phyloP scores from a whole-genome alignment of 352 stramenopile species.

The Phytophthora brassicae region DNA sequence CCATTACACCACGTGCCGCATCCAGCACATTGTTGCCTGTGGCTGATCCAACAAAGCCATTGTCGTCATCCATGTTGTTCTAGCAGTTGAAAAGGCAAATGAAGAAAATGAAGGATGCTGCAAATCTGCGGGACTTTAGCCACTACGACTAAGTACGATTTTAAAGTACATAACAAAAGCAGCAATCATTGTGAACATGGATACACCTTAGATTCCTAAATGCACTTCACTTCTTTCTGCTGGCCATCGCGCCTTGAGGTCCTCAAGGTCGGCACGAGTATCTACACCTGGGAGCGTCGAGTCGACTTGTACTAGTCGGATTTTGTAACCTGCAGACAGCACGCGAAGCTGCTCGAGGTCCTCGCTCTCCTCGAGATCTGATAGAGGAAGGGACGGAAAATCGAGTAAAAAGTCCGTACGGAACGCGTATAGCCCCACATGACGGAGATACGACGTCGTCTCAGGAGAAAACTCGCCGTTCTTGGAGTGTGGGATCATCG shows the following conservation, averaged over 20 bases:
- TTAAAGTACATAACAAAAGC: not conserved
- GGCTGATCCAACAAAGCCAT: constrained; percentile 31
- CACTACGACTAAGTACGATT: constrained; percentile 12
- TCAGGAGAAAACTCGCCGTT: constrained; percentile 51
- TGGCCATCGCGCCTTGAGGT: constrained; percentile 45
- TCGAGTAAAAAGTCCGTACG: constrained; percentile 67
- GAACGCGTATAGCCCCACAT: constrained; percentile 86
- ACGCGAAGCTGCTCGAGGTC: constrained; percentile 87
- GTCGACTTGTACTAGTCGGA: constrained; percentile 66
- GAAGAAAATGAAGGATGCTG: too few species aligned
- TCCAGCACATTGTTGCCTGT: constrained; percentile 41
- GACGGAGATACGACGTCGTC: constrained; percentile 58
- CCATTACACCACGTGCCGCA: constrained; percentile 27
- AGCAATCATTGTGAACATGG: not conserved
- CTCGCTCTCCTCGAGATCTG: constrained; percentile 59
- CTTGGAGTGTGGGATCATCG: constrained; percentile 80
- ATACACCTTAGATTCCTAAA: not conserved
- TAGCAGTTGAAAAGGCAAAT: constrained; percentile 14
- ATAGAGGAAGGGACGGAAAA: constrained; percentile 61
- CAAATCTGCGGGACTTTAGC: constrained; percentile 5
- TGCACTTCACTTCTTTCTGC: too few species aligned
- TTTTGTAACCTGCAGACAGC: constrained; percentile 73
- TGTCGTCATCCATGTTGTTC: not conserved
- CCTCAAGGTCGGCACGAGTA: constrained; percentile 62
- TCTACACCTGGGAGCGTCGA: constrained; percentile 69